These are phyloP conservation scores for Tolypocladium capitatum DNA, from an alignment of 2,329 filamentous ascomycete genomes.

Conservation along the genomic window DNA sequence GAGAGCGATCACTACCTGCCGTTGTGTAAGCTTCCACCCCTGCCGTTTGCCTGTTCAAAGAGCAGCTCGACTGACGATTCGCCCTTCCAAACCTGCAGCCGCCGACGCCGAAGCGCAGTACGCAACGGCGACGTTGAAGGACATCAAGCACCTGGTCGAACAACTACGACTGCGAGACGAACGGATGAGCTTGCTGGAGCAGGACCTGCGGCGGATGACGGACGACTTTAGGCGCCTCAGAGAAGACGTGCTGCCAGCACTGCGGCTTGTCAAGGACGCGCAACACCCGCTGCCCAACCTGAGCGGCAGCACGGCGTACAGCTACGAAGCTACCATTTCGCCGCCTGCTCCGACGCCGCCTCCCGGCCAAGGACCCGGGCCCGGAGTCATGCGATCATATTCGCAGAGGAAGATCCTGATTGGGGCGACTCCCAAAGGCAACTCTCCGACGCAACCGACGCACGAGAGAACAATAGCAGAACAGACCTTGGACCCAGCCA, in stretches of 20 bases:
- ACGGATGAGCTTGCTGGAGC: slow-evolving; percentile 70
- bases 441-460: slow-evolving; percentile 59
- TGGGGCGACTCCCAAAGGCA: slow-evolving; percentile 59
- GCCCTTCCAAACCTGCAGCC: slow-evolving; percentile 36
- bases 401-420: slow-evolving; percentile 65
- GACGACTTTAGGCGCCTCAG: slow-evolving; percentile 82
- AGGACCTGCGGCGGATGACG: slow-evolving; percentile 68
- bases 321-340: slow-evolving; percentile 37
- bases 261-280: slow-evolving; percentile 83
- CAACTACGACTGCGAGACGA: slow-evolving; percentile 84
- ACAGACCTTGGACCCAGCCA: slow-evolving; percentile 54
- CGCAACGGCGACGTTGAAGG: slow-evolving; percentile 77
- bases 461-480: slow-evolving; percentile 54
- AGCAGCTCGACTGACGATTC: slow-evolving; percentile 8
- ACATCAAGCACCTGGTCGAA: slow-evolving; percentile 81
- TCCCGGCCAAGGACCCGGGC: slow-evolving; percentile 30
- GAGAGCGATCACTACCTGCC: slow-evolving; percentile 92
- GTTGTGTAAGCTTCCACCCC: slow-evolving; percentile 48
- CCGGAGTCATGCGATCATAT: slow-evolving; percentile 55
- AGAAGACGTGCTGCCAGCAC: slow-evolving; percentile 81
- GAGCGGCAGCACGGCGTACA: slow-evolving; percentile 23
- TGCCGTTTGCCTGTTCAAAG: neutral
- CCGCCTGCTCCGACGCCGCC: slow-evolving; percentile 45
- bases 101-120: slow-evolving; percentile 81
- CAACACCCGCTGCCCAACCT: slow-evolving; percentile 67